Conservation (phyloP, 148 eudicot species). For the Salicornia ramosissima region DNA sequence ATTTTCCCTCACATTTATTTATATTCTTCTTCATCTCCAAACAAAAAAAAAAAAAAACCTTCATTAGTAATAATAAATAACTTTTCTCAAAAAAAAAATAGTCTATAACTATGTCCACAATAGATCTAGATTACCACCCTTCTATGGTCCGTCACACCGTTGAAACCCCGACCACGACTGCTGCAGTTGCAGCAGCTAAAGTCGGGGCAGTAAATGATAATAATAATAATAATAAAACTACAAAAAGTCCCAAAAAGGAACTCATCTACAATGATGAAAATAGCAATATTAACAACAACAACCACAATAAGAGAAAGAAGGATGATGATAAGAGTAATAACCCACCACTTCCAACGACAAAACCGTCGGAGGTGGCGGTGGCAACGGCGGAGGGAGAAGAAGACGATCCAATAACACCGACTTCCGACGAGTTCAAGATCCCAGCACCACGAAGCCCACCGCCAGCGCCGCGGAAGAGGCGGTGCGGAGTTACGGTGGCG, state of each 20-base stretch:
- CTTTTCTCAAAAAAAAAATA: not conserved
- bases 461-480: slow-evolving; percentile 26
- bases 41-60: not conserved
- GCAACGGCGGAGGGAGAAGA: not conserved
- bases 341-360: too few species aligned
- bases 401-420: slow-evolving; percentile 18
- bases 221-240: not conserved
- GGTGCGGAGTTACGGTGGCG: slow-evolving; percentile 16
- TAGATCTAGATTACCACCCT: not conserved
- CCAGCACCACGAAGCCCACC: slow-evolving; percentile 26
- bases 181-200: not conserved
- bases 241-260: not conserved
- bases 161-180: not conserved
- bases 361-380: not conserved
- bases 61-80: not conserved
- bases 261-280: too few species aligned
- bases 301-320: too few species aligned
- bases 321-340: too few species aligned
- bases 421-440: slow-evolving; percentile 22
- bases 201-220: too few species aligned
- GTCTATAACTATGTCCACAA: slow-evolving; percentile 3
- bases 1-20: not conserved
- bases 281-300: not conserved
- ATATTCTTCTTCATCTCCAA: too few species aligned
- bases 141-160: too few species aligned